Base-by-base conservation (phyloP, 164 flowering plant species). In the Tinospora cordifolia region DNA sequence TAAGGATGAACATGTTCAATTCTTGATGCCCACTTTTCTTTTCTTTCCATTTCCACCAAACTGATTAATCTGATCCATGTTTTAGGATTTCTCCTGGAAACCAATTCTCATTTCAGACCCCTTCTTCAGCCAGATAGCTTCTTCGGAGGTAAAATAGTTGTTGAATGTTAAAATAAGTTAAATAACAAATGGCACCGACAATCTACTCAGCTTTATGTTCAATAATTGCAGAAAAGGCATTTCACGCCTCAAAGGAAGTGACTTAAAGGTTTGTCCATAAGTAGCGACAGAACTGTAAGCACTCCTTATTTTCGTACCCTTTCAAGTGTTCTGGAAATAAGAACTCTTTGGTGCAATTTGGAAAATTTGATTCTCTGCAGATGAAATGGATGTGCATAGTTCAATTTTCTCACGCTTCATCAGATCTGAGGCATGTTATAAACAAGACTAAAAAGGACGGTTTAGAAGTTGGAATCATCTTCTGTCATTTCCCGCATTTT, bases 71-170 rank as follows among this genome's bases (percentile, higher is more conserved):
- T 59, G 19, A 30, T 74, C 64, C 72, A n/a, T 25, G 69, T 79
- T 25, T 67, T 58, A 91, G 97, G 89, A 71, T 73, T 63, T 78
- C 83, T 73, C 86, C 88, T 73, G 97, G 97, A 67, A 91, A 91
- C 75, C 75, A 74, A 47, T 77, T 89, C 40, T 77, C 76, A 27
- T 30, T 80, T n/a, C 79, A 79, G 30, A 72, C 88, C 38, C 81
- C 83, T 39, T 68, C 84, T 27, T 75, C 76, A 75, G 68, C 59
- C 59, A 68, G 44, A 68, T 27, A 73, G 57, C 71, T 25, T 68
- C 22, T 72, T 38, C 57, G 63, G 38, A 19, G 34, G 70, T 30
- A 46, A 25, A 44, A 26, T 57, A 36, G 13, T 22, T 24, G 8
- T 68, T 49, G 40, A 8, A 24, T 24, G 30, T 24, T 60, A 54